Base-by-base conservation (phyloP, 345 rosid species). In the Citrus australasica region DNA sequence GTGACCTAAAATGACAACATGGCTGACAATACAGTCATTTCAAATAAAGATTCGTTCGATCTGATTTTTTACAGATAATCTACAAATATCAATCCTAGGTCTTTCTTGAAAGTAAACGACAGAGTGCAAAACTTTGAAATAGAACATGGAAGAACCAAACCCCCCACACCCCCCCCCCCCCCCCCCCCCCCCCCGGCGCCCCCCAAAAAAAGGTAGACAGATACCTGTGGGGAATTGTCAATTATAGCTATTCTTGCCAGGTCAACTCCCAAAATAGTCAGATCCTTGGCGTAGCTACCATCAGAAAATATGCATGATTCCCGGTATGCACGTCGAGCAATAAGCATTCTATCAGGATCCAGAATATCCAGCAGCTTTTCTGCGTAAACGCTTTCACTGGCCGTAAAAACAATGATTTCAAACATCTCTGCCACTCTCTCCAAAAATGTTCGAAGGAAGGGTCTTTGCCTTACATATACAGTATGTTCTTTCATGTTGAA, bases 181-280 rank as follows among this genome's bases (percentile, higher is more conserved):
- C 27, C 27, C 27, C 27, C 27, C 0, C 27, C 27, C 27, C 27
- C 27, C 27, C 1, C 27, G n/a, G n/a, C n/a, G n/a, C 27, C 27
- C 27, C 27, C 27, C 0, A 5, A 33, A 35, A 35, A 60, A 70
- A 48, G 21, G 72, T 62, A 78, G 27, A 42, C 72, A 71, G 76
- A 79, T 90, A 94, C 98, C 98, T 94, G 96, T 25, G 98, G 98
- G 53, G 93, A 90, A 85, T 94, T 94, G 83, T 94, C 98, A 89
- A 94, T 83, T 66, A 94, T 91, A 64, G 97, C 97, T 84, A 94
- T 89, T 86, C 91, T 92, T 75, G 98, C 94, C 73, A 92, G 91
- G 84, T 94, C 98, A 87, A 94, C 88, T 80, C 97, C 98, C 83
- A 94, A 82, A 80, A 94, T 88, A 81, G 92, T 91, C 90, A 94